Base-by-base conservation (phyloP, 1,284 basidiomycete species). In the Fomitopsis betulina region DNA sequence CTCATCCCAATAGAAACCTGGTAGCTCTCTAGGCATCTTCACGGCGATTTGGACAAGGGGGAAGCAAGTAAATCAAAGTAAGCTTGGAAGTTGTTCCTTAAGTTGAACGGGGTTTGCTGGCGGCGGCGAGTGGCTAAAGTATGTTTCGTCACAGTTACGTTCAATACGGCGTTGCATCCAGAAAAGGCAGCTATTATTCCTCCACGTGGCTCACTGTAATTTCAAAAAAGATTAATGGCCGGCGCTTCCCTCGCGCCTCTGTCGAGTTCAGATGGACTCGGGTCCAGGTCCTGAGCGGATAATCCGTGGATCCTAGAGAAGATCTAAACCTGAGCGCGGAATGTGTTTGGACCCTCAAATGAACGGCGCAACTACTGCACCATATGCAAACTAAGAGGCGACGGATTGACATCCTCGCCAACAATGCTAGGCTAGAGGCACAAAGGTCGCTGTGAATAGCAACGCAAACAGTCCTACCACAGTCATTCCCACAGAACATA, bases 1-100 rank as follows among this genome's bases (percentile, higher is more conserved):
- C 43, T 63, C 61, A 59, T 68, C 66, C 62, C 64, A 68, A 51
- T 51, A 51, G 17, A 35, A 21, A 33, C 49, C 49, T 21, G 17
- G 49, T 27, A 51, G 19, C 9, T 51, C 32, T 35, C 33, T 51
- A 3, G 49, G 49, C 49, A 51, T 51, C 21, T 19, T 32, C 32
- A 6, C 8, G 12, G 35, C 1, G 35, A 12, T 37, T 37, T 15
- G 13, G 13, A 12, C 35, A 37, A 37, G 35, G 2, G 8, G 35
- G 8, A 37, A 37, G 35, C 35, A 30, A 30, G 27, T 5, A 30
- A 30, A 30, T 30, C 27, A 8, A 30, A 30, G 35, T 37, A 37
- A 6, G 35, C 13, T 12, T 33, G 32, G 32, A 33, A 33, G 6
- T 33, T 33, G 32, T 33, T 6, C 32, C 12, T 6, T 33, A 33